A percentile compares a stretch with the other conserved stretches of the same genome.
These are phyloP conservation scores for Ampelomyces quisqualis DNA, from an alignment of 2,329 filamentous ascomycete genomes.

Conservation along the genomic window DNA sequence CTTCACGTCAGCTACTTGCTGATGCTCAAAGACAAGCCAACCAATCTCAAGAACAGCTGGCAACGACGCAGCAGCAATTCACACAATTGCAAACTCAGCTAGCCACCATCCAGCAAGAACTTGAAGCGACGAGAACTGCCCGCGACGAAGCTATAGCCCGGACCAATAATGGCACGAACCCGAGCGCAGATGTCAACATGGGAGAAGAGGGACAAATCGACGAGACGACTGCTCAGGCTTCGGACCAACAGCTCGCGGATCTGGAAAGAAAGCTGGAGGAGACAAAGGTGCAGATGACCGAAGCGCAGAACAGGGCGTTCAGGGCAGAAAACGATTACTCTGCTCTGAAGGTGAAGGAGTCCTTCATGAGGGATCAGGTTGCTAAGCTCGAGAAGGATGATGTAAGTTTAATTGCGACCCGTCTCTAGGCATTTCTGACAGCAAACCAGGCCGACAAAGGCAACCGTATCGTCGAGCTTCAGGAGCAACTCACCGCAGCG, in stretches of 20 bases:
- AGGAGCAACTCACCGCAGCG: constrained; percentile 35
- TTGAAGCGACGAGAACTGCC: constrained; percentile 63
- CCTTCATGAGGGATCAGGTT: constrained; percentile 61
- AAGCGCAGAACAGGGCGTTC: constrained; percentile 29
- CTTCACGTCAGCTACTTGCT: constrained; percentile 45
- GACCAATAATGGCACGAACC: constrained; percentile 47
- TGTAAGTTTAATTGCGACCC: constrained; percentile 22
- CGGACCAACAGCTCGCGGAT: constrained; percentile 35
- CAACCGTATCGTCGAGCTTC: constrained; percentile 39
- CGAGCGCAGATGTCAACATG: constrained; percentile 32
- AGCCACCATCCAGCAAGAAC: constrained; percentile 38
- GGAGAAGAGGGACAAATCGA: constrained; percentile 52
- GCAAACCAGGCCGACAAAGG: constrained; percentile 42
- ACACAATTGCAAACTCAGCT: constrained; percentile 24
- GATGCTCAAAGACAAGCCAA: constrained; percentile 18
- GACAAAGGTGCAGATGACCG: constrained; percentile 6
- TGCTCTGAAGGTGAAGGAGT: constrained; percentile 43
- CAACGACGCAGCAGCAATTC: constrained; percentile 50
- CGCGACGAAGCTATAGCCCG: constrained; percentile 62
- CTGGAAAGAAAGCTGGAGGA: constrained; percentile 39
- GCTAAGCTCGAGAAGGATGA: constrained; percentile 65
- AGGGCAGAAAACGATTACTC: constrained; percentile 40
- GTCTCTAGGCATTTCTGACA: constrained; percentile 15
- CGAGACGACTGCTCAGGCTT: constrained; percentile 31
- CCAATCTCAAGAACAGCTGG: constrained; percentile 58